Conservation (phyloP, 116 monocot species). For the Dioscorea cayenensis region DNA sequence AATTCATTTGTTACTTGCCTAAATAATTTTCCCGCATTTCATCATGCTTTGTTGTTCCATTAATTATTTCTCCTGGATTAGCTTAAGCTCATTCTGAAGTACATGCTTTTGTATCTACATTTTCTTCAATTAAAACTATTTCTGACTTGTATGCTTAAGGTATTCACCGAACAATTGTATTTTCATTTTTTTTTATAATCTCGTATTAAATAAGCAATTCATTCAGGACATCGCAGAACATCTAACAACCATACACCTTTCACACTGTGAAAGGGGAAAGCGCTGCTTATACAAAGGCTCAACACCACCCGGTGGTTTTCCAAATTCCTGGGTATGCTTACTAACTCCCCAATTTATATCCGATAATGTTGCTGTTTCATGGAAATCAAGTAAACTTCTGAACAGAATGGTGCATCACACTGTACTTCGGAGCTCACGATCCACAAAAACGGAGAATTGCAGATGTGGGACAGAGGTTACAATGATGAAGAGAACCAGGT, state of each 20-base stretch:
- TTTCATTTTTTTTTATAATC: not conserved
- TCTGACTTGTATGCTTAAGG: no score
- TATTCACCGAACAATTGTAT: no score
- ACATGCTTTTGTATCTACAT: no score
- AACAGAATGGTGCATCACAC: slow-evolving; percentile 71
- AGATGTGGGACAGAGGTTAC: slow-evolving; percentile 69
- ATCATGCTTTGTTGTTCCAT: no score
- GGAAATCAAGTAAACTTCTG: not conserved
- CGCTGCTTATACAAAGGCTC: slow-evolving; percentile 93
- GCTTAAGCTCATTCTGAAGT: no score
- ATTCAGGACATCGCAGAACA: slow-evolving; percentile 89
- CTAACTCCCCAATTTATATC: not conserved
- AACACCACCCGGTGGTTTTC: slow-evolving; percentile 71
- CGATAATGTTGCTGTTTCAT: not conserved
- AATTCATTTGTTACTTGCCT: no score
- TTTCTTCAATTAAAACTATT: no score
- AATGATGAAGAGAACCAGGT: slow-evolving; percentile 76
- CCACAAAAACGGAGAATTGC: slow-evolving; percentile 77
- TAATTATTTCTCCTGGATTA: no score
- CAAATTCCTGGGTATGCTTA: slow-evolving; percentile 71
- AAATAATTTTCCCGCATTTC: no score
- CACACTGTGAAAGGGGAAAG: slow-evolving; percentile 79
- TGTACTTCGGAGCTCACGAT: slow-evolving; percentile 73
- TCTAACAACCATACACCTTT: slow-evolving; percentile 77
- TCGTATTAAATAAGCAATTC: not conserved